Evolutionary conservation across 192 early-diverging fungal genomes (phyloP), one percentile per base, ranked within the genome.

Genomic region (Mortierella hygrophila): DNA sequence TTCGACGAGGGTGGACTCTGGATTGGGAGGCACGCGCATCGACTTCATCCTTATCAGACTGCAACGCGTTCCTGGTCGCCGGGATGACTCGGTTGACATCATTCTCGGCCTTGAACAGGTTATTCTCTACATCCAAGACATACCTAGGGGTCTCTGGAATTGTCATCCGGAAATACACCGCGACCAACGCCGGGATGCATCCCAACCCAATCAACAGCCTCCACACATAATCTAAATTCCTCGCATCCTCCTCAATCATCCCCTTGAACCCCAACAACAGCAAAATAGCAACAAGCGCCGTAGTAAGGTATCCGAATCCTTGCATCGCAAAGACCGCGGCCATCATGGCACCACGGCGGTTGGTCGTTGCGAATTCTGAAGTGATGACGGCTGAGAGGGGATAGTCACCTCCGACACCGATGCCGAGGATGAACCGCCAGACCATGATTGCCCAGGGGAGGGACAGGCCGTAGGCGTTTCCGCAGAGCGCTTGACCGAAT

Each of bases 111-210:
- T 83, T 80, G 68, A 71, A 54, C 18, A 79, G 32, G 18, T 90
- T 85, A 54, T 88, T 82, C 52, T 83, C 81, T 29, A 90, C 82
- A 77, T 90, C 86, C n/a, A 93, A 42, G 21, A 85, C 83, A 38
- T 92, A 98, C 60, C 96, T 94, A 29, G 97, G 97, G 6, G 97
- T 96, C 87, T 98, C 97, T n/a, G 95, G 95, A 78, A 97, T 96
- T 52, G 95, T 96, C 68, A 96, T 49, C 20, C 95, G 94, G 89
- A 93, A 97, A 91, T 97, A 97, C 69, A 98, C 90, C 26, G 97
- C 94, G 41, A 90, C 86, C n/a, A 97, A 49, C 6, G 92, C 94
- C 0, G 97, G 97, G 32, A 98, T 77, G 83, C 91, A 91, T 57
- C 96, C 96, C 52, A 96, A 85, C 40, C 94, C 96, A 37, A 97